Evolutionary conservation across 2,329 filamentous ascomycete genomes (phyloP).

Genomic region (Hortaea werneckii): DNA sequence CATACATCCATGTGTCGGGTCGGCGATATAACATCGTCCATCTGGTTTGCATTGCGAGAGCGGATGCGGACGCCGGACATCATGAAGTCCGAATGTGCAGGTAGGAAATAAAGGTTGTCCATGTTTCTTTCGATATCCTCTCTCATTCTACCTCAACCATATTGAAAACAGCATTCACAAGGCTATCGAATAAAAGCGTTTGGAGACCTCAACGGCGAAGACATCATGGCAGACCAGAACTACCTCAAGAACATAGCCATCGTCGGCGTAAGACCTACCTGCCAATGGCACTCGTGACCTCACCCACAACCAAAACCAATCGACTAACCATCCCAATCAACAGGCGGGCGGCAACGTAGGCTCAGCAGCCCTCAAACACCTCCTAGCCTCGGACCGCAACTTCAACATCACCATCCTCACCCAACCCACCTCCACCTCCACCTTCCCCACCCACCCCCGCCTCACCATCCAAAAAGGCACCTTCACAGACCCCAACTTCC

Average conservation of each 20-base stretch:
- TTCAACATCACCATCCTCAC: conserved; percentile 29
- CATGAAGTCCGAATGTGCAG: too few relatives aligned
- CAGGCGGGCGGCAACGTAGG: conserved; percentile 26
- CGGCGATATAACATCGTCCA: too few relatives aligned
- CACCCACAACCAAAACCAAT: neutral
- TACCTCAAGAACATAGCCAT: conserved; percentile 31
- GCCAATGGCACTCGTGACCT: neutral
- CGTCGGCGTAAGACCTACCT: conserved; percentile 19
- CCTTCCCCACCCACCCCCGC: conserved; percentile 18
- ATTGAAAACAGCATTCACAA: too few relatives aligned
- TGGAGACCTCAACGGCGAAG: too few relatives aligned
- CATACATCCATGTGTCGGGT: too few relatives aligned
- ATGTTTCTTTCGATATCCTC: too few relatives aligned
- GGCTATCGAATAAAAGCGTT: too few relatives aligned
- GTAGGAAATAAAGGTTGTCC: too few relatives aligned
- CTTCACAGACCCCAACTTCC: conserved; percentile 15
- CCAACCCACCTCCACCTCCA: conserved; percentile 33
- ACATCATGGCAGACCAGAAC: conserved; percentile 4
- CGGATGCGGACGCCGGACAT: too few relatives aligned
- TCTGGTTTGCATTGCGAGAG: too few relatives aligned
- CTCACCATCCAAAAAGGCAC: conserved; percentile 16
- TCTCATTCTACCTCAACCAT: too few relatives aligned
- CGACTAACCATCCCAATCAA: neutral
- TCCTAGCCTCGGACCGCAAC: conserved; percentile 18
- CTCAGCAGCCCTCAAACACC: conserved; percentile 21